phyloP scores from a whole-genome alignment of 2,329 filamentous ascomycete species.

The Venturia asperata region DNA sequence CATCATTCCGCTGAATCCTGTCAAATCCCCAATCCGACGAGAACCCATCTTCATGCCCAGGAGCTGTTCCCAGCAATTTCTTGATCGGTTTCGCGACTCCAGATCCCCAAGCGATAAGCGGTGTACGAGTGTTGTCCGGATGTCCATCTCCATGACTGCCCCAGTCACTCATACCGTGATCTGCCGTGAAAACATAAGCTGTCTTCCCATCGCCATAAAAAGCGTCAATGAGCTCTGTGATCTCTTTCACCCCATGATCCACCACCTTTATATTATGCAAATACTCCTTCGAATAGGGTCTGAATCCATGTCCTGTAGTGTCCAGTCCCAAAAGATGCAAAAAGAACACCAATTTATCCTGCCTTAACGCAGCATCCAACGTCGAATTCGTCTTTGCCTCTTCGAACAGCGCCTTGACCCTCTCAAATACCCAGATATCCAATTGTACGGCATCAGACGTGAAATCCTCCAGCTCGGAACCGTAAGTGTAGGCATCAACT shows the following conservation, averaged over 20 bases:
- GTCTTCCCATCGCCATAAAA: conserved; percentile 82
- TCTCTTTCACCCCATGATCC: conserved; percentile 79
- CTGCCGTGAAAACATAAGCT: conserved; percentile 92
- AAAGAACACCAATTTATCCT: conserved; percentile 92
- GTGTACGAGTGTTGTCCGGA: conserved; percentile 92
- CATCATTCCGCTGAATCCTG: conserved; percentile 77
- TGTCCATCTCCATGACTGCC: conserved; percentile 98
- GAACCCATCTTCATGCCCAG: conserved; percentile 80
- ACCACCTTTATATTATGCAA: conserved; percentile 91
- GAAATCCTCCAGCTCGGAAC: conserved; percentile 81
- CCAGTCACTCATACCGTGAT: conserved; percentile 99
- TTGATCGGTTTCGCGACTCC: conserved; percentile 70
- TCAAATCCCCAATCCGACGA: conserved; percentile 84
- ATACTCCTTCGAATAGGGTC: conserved; percentile 94
- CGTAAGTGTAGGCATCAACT: conserved; percentile 82
- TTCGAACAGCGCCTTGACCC: conserved; percentile 78
- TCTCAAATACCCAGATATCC: conserved; percentile 93
- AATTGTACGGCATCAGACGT: conserved; percentile 72
- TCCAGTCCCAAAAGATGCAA: conserved; percentile 88
- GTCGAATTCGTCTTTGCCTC: conserved; percentile 72
- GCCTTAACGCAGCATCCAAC: conserved; percentile 61
- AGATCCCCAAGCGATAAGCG: conserved; percentile 87
- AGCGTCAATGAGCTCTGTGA: conserved; percentile 69
- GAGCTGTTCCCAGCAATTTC: conserved; percentile 51
- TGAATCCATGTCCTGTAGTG: conserved; percentile 76